Evolutionary conservation across 208 protist species (phyloP), one percentile per base, ranked within the genome.

Genomic region (Wallacemonas sp.): DNA sequence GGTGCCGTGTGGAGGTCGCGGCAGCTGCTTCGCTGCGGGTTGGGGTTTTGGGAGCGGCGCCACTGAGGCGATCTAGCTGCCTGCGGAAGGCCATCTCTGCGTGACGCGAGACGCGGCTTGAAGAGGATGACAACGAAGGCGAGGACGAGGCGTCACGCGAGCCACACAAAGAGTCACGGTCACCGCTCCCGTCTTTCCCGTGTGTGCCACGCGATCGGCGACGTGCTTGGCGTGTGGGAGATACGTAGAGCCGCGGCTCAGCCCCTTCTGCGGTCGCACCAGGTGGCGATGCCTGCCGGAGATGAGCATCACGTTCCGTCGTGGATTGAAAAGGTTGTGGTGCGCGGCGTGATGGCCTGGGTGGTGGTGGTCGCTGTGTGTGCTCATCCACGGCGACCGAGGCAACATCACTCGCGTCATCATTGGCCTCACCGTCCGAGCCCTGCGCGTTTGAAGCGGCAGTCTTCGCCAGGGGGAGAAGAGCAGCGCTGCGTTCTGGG

Each of bases 181-280:
- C n/a, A n/a, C n/a, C n/a, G n/a, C n/a, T n/a, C n/a, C n/a, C n/a
- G n/a, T n/a, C n/a, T n/a, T n/a, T n/a, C n/a, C n/a, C n/a, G n/a
- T n/a, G n/a, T n/a, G n/a, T n/a, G n/a, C n/a, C n/a, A n/a, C n/a
- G n/a, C n/a, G n/a, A n/a, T n/a, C n/a, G n/a, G n/a, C n/a, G n/a
- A n/a, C n/a, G n/a, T n/a, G n/a, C n/a, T n/a, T 24, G 55, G 17
- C 78, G 78, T 14, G 6, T 19, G 0, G 78, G 62, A 0, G 78
- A 84, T 19, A 84, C 78, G 60, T 80, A 59, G 30, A 84, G 70
- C 2, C 54, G 68, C 15, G 38, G 67, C 2, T 8, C 22, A 17
- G 46, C 4, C 4, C 8, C 6, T 26, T 11, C 8, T 22, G 44
- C 6, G 33, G 12, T 19, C 26, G 26, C 30, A 30, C 1, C 2